Percentiles rank a stretch among this genome's conserved stretches.
Evolutionary conservation across 2,329 filamentous ascomycete genomes (phyloP).

Genomic region (Fusarium keratoplasticum): DNA sequence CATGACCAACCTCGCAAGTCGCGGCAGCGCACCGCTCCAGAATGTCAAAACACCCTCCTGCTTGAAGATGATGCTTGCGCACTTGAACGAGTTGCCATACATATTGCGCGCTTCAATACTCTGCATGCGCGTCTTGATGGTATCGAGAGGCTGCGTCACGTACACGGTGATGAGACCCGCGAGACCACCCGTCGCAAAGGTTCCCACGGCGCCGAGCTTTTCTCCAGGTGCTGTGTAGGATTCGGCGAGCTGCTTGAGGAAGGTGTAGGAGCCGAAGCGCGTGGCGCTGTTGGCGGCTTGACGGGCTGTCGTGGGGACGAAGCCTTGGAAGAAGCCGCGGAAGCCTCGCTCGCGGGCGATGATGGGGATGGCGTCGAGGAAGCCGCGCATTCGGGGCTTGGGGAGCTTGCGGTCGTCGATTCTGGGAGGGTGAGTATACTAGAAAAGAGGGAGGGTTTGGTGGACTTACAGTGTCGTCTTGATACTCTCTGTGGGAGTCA

Average conservation of each 20-base stretch:
- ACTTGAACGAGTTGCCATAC: conserved; percentile 91
- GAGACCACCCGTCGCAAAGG: conserved; percentile 89
- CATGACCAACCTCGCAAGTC: conserved; percentile 85
- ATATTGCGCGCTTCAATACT: conserved; percentile 83
- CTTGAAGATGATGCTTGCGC: conserved; percentile 84
- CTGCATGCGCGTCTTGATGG: conserved; percentile 98
- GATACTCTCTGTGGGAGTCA: conserved; percentile 97
- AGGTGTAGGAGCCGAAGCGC: conserved; percentile 91
- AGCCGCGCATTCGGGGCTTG: conserved; percentile 89
- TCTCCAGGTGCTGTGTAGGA: conserved; percentile 94
- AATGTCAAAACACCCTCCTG: conserved; percentile 91
- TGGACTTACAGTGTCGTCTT: conserved; percentile 86
- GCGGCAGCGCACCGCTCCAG: conserved; percentile 92
- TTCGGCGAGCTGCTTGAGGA: conserved; percentile 89
- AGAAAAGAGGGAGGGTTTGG: background rate
- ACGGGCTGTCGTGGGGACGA: conserved; percentile 92
- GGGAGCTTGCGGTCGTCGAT: conserved; percentile 94
- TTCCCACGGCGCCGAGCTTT: conserved; percentile 88
- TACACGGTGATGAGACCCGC: conserved; percentile 93
- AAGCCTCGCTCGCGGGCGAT: conserved; percentile 91
- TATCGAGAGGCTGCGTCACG: conserved; percentile 82
- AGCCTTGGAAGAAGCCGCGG: conserved; percentile 95
- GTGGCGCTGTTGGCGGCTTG: conserved; percentile 96
- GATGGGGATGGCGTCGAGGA: conserved; percentile 88
- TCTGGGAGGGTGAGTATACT: conserved; percentile 54